Conservation (phyloP, 148 eudicot genomes). For the Vaccinium vitisidaea region DNA sequence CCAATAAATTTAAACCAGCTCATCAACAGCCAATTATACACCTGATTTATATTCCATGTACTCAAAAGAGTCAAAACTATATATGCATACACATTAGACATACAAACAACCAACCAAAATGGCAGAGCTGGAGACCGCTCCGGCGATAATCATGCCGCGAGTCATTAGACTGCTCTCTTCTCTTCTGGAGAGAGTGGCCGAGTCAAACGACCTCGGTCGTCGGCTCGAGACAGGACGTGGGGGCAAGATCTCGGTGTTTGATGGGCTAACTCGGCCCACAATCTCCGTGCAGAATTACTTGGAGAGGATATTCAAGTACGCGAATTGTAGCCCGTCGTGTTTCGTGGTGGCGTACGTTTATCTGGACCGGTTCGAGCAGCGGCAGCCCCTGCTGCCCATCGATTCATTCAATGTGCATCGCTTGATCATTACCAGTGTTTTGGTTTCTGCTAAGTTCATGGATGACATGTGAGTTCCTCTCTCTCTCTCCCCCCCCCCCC, state of each 20-base stretch:
- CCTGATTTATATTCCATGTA: background rate
- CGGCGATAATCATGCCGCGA: constrained; percentile 30
- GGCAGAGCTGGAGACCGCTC: constrained; percentile 33
- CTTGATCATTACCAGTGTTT: constrained; percentile 64
- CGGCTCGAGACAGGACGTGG: constrained; percentile 6
- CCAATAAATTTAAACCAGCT: constrained; percentile 17
- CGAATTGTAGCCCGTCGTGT: constrained; percentile 76
- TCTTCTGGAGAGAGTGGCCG: constrained; percentile 55
- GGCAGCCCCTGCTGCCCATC: constrained; percentile 58
- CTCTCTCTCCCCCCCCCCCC: background rate
- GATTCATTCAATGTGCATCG: constrained; percentile 83
- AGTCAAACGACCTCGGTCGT: constrained; percentile 46
- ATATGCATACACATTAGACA: background rate
- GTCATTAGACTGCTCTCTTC: constrained; percentile 52
- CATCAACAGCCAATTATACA: constrained; percentile 6
- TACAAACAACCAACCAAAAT: background rate
- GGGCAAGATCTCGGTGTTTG: constrained; percentile 53
- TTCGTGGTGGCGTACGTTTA: constrained; percentile 70
- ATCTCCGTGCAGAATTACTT: constrained; percentile 61
- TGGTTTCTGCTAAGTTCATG: constrained; percentile 83
- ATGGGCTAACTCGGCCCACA: constrained; percentile 59
- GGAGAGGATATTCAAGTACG: constrained; percentile 76
- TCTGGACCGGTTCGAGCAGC: constrained; percentile 65
- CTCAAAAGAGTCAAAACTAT: background rate
- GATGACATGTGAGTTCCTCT: constrained; percentile 68